These are phyloP conservation scores for Leccinum broughii DNA, from an alignment of 768 basidiomycete genomes.

Conservation along the genomic window DNA sequence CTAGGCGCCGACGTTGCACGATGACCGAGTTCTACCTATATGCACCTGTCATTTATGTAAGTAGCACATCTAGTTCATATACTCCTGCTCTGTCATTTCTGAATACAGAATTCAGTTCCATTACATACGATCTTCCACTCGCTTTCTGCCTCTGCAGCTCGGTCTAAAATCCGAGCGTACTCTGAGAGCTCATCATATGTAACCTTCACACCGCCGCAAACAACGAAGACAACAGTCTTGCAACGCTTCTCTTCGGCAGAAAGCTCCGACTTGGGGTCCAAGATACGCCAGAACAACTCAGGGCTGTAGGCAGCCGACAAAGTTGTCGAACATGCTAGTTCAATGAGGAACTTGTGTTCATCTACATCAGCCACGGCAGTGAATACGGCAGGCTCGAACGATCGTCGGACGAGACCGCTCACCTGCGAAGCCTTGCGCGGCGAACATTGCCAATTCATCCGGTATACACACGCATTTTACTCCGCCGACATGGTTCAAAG, in stretches of 20 bases:
- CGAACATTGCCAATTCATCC: conserved; percentile 69
- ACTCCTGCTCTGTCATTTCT: conserved; percentile 9
- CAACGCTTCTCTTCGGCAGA: conserved; percentile 27
- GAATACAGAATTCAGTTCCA: conserved; percentile 24
- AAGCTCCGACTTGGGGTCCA: conserved; percentile 25
- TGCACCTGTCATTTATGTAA: background rate
- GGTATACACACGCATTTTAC: conserved; percentile 61
- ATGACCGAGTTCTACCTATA: background rate
- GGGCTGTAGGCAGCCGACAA: conserved; percentile 64
- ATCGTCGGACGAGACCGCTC: conserved; percentile 17
- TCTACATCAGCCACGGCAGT: conserved; percentile 39
- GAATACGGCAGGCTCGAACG: background rate
- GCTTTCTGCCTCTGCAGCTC: conserved; percentile 31
- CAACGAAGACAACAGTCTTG: conserved; percentile 18
- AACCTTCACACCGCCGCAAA: conserved; percentile 59
- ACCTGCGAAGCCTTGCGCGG: conserved; percentile 60
- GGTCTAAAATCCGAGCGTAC: conserved; percentile 44
- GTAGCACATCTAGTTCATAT: conserved; percentile 3
- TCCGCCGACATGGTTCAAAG: conserved; percentile 56
- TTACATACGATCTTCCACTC: conserved; percentile 34
- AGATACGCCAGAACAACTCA: conserved; percentile 48
- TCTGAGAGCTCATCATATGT: conserved; percentile 52
- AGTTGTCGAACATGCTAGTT: conserved; percentile 73
- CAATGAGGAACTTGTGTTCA: conserved; percentile 74
- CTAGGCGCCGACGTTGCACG: background rate